A percentile compares a stretch with the other conserved stretches of the same genome.
Evolutionary conservation across 768 basidiomycete species (phyloP).

Genomic region (Russula dissimulans): DNA sequence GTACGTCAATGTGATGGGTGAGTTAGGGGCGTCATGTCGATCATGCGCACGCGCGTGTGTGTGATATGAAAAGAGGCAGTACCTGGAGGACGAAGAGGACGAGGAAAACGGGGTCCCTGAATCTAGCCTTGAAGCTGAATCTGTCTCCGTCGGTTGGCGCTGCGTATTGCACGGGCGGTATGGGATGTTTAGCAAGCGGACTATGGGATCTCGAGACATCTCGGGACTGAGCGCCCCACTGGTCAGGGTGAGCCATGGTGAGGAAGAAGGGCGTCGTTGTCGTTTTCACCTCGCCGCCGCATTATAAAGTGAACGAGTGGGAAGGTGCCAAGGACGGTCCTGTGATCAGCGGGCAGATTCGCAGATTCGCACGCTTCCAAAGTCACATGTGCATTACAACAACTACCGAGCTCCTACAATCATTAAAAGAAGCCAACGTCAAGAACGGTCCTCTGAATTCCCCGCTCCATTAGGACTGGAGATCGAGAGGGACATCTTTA

Average conservation of each 20-base stretch:
- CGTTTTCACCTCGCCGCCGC: background rate
- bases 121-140: constrained; percentile 55
- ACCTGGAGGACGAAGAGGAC: constrained; percentile 67
- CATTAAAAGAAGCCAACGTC: background rate
- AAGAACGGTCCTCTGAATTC: background rate
- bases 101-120: constrained; percentile 68
- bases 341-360: background rate
- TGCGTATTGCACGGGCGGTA: too few species aligned
- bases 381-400: too few species aligned
- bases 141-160: constrained; percentile 55
- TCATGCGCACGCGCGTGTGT: background rate
- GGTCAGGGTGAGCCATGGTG: too few species aligned
- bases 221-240: too few species aligned
- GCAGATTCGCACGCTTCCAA: background rate
- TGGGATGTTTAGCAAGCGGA: too few species aligned
- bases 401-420: background rate
- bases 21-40: background rate
- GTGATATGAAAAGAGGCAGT: background rate
- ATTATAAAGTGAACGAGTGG: background rate
- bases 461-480: constrained; percentile 11
- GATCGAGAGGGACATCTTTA: constrained; percentile 33
- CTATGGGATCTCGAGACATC: too few species aligned
- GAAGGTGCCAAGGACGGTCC: too few species aligned
- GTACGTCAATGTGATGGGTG: background rate
- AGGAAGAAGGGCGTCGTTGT: background rate